Conservation (phyloP, 163 green algal species). For the Trebouxiophyceae sp. region DNA sequence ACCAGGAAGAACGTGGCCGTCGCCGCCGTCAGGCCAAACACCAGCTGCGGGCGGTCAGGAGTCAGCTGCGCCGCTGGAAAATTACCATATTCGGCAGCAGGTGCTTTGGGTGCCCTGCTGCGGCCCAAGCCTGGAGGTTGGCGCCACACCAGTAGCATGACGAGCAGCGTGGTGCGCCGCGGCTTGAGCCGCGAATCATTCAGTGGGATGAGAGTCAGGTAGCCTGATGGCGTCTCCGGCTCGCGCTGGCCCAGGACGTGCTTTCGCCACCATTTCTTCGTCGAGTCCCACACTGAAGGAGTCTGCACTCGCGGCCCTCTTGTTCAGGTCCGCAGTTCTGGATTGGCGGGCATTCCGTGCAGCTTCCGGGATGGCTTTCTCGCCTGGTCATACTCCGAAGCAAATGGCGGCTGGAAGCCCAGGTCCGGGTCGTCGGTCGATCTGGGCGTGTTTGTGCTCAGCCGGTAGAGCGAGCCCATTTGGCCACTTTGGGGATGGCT, state of each 20-base stretch:
- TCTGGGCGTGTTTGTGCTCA: too few species aligned
- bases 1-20: conserved; percentile 38
- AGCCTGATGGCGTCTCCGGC: conserved; percentile 25
- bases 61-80: too few species aligned
- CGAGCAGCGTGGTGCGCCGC: conserved; percentile 15
- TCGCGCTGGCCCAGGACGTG: conserved; percentile 9
- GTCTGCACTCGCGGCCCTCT: not conserved
- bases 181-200: conserved; percentile 14
- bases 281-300: not conserved
- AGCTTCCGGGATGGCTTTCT: not conserved
- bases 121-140: not conserved
- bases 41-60: too few species aligned
- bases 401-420: conserved; percentile 15
- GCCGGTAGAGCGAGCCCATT: too few species aligned
- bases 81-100: too few species aligned
- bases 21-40: conserved; percentile 35
- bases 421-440: not conserved
- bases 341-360: not conserved
- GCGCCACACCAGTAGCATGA: conserved; percentile 9
- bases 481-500: too few species aligned
- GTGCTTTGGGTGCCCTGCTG: not conserved
- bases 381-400: conserved; percentile 12
- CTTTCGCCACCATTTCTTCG: conserved; percentile 13
- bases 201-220: conserved; percentile 53
- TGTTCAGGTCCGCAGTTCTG: not conserved